Conservation (phyloP, 2,329 filamentous ascomycete genomes). For the Diaporthe vexans region DNA sequence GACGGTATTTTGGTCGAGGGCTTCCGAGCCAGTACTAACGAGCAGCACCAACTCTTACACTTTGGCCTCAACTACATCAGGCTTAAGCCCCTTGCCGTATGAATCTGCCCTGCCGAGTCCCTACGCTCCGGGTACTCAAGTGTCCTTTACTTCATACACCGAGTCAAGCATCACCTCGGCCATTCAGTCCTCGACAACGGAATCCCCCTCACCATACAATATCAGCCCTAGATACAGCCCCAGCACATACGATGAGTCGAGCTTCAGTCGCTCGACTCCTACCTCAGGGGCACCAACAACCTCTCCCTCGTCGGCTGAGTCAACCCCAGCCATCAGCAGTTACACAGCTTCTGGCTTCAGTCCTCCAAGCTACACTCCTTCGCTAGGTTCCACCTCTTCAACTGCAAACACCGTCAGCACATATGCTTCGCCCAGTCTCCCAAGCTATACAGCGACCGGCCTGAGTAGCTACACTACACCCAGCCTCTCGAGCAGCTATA, state of each 20-base stretch:
- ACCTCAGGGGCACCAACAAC: background rate
- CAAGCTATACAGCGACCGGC: no score
- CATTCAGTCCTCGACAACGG: background rate
- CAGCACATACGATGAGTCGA: background rate
- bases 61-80: background rate
- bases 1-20: background rate
- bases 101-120: background rate
- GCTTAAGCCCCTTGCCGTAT: background rate
- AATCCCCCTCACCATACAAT: background rate
- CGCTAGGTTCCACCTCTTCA: background rate
- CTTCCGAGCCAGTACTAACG: background rate
- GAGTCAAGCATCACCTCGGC: background rate
- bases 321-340: background rate
- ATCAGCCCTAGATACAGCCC: background rate
- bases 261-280: background rate
- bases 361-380: background rate
- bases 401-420: no score
- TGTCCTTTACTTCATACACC: background rate
- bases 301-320: background rate
- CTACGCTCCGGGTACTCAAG: background rate
- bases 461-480: background rate
- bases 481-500: background rate
- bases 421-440: background rate
- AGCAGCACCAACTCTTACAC: background rate
- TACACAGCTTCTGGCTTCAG: background rate